Evolutionary conservation across 495 filamentous ascomycete genomes (phyloP).

Genomic region (Penicillium coffeae): DNA sequence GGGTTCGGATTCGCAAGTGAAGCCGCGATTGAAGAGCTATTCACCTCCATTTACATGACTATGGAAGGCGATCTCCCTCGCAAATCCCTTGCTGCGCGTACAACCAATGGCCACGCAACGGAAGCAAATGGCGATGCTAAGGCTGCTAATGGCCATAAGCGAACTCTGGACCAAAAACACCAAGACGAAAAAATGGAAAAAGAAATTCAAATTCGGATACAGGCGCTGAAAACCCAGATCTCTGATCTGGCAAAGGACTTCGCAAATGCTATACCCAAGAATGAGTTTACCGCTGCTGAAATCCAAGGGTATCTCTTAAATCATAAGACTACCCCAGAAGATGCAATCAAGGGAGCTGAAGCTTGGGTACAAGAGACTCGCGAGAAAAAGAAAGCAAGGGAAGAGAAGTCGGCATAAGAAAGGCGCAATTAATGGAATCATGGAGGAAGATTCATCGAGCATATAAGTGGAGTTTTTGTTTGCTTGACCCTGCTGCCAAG

Average conservation of each 20-base stretch:
- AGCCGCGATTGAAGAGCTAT: constrained; percentile 62
- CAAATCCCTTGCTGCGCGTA: background rate
- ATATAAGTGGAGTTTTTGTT: too few relatives aligned
- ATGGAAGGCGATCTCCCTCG: constrained; percentile 25
- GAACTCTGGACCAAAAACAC: background rate
- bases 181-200: background rate
- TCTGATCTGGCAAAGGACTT: constrained; percentile 52
- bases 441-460: too few relatives aligned
- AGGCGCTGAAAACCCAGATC: constrained; percentile 27
- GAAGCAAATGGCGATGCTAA: background rate
- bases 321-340: constrained; percentile 60
- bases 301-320: constrained; percentile 72
- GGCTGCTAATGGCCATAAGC: background rate
- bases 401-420: constrained; percentile 9
- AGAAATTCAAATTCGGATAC: constrained; percentile 3
- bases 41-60: constrained; percentile 63
- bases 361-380: constrained; percentile 55
- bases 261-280: constrained; percentile 55
- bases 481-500: too few relatives aligned
- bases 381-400: constrained; percentile 43
- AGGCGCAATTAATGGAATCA: background rate
- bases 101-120: constrained; percentile 2
- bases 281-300: constrained; percentile 69
- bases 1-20: constrained; percentile 62
- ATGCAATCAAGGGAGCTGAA: constrained; percentile 51